These are phyloP conservation scores for Marasmius tenuissimus DNA, from an alignment of 1,284 basidiomycete genomes.

Conservation along the genomic window DNA sequence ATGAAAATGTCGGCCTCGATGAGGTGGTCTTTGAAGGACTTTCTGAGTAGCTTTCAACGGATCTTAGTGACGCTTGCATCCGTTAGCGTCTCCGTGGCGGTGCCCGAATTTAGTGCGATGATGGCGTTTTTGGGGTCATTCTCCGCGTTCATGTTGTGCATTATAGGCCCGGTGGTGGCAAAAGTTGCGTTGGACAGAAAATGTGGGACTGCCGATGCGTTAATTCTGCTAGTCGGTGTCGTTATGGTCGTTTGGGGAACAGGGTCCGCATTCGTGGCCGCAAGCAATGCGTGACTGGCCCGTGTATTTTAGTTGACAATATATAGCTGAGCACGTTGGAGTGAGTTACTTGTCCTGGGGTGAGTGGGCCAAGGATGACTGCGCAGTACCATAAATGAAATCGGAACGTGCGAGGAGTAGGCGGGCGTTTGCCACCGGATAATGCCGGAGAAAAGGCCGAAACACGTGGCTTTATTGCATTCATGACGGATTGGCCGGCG, in stretches of 20 bases:
- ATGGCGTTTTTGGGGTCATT: conserved; percentile 93
- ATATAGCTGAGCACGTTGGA: background rate
- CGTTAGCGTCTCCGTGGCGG: conserved; percentile 70
- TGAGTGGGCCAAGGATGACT: too few relatives aligned
- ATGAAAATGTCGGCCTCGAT: conserved; percentile 28
- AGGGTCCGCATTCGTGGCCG: conserved; percentile 57
- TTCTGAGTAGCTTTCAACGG: conserved; percentile 59
- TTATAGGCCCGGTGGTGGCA: conserved; percentile 75
- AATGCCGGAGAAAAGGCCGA: background rate
- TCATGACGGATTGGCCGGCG: background rate
- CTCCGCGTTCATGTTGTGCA: conserved; percentile 81
- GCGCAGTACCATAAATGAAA: background rate
- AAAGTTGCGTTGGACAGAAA: conserved; percentile 57
- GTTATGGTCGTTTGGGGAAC: conserved; percentile 83
- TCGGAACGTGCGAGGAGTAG: background rate
- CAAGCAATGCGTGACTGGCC: background rate
- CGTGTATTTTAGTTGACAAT: background rate
- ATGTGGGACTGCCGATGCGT: conserved; percentile 51
- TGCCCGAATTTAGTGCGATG: conserved; percentile 86
- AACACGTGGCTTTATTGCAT: background rate
- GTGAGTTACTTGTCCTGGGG: background rate
- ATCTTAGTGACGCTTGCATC: conserved; percentile 58
- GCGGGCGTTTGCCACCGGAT: background rate
- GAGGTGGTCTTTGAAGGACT: conserved; percentile 6
- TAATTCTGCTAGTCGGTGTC: conserved; percentile 54